Evolutionary conservation across 176 grass and related monocot species (phyloP).

Genomic region (Eleusine indica): DNA sequence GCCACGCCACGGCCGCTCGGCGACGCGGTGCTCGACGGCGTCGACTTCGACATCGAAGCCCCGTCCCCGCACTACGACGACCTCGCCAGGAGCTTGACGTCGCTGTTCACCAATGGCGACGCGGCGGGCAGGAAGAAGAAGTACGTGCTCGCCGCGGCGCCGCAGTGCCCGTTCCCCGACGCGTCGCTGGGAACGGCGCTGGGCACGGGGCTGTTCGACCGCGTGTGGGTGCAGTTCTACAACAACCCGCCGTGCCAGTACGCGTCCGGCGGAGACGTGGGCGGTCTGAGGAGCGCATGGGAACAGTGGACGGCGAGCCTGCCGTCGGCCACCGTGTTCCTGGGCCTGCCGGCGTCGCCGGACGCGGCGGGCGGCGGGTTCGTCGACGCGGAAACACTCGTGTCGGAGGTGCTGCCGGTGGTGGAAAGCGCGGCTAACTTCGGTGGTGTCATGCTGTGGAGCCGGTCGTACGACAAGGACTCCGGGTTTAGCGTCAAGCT

Average conservation of each 20-base stretch:
- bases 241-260: constrained; percentile 55
- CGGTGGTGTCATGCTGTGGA: constrained; percentile 78
- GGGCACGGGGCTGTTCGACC: constrained; percentile 54
- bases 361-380: constrained; percentile 55
- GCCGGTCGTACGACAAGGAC: constrained; percentile 46
- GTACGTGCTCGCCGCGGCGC: constrained; percentile 58
- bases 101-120: constrained; percentile 36
- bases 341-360: constrained; percentile 61
- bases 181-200: constrained; percentile 48
- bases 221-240: constrained; percentile 68
- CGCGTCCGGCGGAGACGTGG: neutral
- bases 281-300: constrained; percentile 43
- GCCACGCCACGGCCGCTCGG: constrained; percentile 45
- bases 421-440: constrained; percentile 49
- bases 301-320: constrained; percentile 44
- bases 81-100: constrained; percentile 39
- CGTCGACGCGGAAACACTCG: constrained; percentile 47
- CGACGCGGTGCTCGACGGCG: constrained; percentile 59
- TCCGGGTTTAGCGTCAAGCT: constrained; percentile 52
- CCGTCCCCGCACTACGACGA: constrained; percentile 31
- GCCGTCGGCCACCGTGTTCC: constrained; percentile 36
- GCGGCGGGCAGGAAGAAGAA: neutral
- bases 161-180: constrained; percentile 80
- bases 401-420: constrained; percentile 46
- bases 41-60: constrained; percentile 72